phyloP scores from a whole-genome alignment of 208 protist genomes.

The Trypanosomatidae sp. region DNA sequence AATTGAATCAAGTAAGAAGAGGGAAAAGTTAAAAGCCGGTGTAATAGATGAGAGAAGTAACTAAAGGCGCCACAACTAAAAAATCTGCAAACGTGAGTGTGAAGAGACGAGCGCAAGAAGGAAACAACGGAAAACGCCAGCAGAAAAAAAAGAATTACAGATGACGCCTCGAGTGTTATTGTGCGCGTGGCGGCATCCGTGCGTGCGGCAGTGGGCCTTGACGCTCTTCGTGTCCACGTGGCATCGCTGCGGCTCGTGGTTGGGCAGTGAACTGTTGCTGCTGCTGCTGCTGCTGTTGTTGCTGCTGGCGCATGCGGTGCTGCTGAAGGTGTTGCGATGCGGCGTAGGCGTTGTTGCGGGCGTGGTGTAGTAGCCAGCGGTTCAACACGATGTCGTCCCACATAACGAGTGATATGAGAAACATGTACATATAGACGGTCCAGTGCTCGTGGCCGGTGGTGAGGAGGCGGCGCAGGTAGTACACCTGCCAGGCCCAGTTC shows the following conservation, averaged over 20 bases:
- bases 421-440: slow-evolving; percentile 86
- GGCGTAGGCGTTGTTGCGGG: slow-evolving; percentile 63
- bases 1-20: too few species aligned
- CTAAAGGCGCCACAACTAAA: too few species aligned
- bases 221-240: too few species aligned
- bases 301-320: slow-evolving; percentile 17
- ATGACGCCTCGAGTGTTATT: too few species aligned
- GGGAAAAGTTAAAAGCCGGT: too few species aligned
- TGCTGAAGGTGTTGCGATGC: slow-evolving; percentile 49
- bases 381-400: slow-evolving; percentile 84
- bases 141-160: too few species aligned
- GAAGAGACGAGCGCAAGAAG: background rate
- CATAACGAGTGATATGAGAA: slow-evolving; percentile 79
- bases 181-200: slow-evolving; percentile 4
- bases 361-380: slow-evolving; percentile 76
- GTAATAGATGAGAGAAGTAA: too few species aligned
- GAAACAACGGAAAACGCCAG: background rate
- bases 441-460: slow-evolving; percentile 57
- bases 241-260: background rate
- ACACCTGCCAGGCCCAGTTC: slow-evolving; percentile 93
- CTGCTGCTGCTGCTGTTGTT: slow-evolving; percentile 16
- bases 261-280: background rate
- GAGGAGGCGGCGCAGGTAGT: slow-evolving; percentile 83
- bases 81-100: too few species aligned
- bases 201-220: background rate